Conservation (phyloP, 768 basidiomycete species). For the Amanita exitialis region DNA sequence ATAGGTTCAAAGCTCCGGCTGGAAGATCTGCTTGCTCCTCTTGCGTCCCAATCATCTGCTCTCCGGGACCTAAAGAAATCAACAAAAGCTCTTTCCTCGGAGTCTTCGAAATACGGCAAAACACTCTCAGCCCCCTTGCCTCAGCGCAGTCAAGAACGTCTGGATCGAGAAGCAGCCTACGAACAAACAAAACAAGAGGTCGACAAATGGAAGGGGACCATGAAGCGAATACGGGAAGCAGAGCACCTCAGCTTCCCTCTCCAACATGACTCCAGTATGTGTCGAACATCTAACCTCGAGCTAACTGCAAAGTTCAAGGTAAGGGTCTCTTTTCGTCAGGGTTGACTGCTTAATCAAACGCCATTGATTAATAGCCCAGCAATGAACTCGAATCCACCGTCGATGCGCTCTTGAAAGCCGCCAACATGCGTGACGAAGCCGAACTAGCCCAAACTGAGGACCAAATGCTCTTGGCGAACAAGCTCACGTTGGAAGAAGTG, state of each 20-base stretch:
- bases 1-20: conserved; percentile 51
- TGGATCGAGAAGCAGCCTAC: conserved; percentile 91
- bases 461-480: conserved; percentile 61
- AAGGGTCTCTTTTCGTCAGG: conserved; percentile 5
- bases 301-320: conserved; percentile 83
- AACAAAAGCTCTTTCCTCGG: conserved; percentile 48
- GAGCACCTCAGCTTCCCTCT: conserved; percentile 84
- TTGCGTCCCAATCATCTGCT: conserved; percentile 52
- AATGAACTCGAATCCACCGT: conserved; percentile 82
- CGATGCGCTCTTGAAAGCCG: conserved; percentile 68
- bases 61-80: conserved; percentile 62
- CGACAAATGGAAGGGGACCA: conserved; percentile 87
- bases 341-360: background rate
- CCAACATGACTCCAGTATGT: conserved; percentile 41
- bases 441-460: conserved; percentile 74
- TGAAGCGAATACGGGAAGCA: conserved; percentile 89
- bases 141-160: conserved; percentile 75
- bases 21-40: conserved; percentile 69
- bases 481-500: conserved; percentile 80
- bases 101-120: conserved; percentile 42
- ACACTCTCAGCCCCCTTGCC: conserved; percentile 79
- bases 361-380: conserved; percentile 43
- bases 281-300: conserved; percentile 60
- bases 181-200: conserved; percentile 89
- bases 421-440: conserved; percentile 66